These are phyloP conservation scores for Martiniozyma asiatica DNA, from an alignment of 1,139 yeast genomes.

Conservation along the genomic window DNA sequence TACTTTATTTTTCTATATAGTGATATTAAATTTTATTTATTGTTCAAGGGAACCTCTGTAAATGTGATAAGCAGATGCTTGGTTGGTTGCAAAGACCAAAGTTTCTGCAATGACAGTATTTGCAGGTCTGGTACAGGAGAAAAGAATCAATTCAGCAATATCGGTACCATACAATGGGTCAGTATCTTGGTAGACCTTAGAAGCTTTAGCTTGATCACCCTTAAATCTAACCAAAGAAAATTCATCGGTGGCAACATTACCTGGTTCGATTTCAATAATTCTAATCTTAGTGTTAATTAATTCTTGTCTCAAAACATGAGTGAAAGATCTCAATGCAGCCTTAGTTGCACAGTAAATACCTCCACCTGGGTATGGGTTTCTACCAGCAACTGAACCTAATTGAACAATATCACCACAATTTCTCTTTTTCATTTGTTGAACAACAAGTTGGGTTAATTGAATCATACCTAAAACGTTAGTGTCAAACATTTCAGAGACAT, in stretches of 20 bases:
- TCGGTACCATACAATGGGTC: slow-evolving; percentile 36
- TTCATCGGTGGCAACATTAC: slow-evolving; percentile 42
- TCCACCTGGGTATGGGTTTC: slow-evolving; percentile 42
- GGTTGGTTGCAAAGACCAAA: slow-evolving; percentile 37
- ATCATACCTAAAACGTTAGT: slow-evolving; percentile 39
- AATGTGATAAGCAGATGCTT: slow-evolving; percentile 52
- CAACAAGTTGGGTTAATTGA: slow-evolving; percentile 34
- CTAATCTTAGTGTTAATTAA: slow-evolving; percentile 33
- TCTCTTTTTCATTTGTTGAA: slow-evolving; percentile 33
- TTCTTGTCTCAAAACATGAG: slow-evolving; percentile 38
- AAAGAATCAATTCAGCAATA: slow-evolving; percentile 38
- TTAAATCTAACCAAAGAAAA: slow-evolving; percentile 35
- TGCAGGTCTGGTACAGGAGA: slow-evolving; percentile 35
- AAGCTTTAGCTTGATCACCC: slow-evolving; percentile 32
- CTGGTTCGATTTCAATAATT: slow-evolving; percentile 39
- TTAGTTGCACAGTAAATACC: slow-evolving; percentile 40
- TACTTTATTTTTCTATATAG: too few species aligned
- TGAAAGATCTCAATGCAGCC: slow-evolving; percentile 35
- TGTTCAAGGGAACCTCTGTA: slow-evolving; percentile 24
- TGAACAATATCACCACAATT: slow-evolving; percentile 37
- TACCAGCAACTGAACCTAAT: slow-evolving; percentile 40
- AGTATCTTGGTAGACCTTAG: slow-evolving; percentile 34
- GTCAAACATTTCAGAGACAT: slow-evolving; percentile 35
- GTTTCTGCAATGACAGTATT: slow-evolving; percentile 42
- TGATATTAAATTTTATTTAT: too few species aligned